phyloP scores from a whole-genome alignment of 164 flowering plant genomes.

The Magnolia changhungtana region DNA sequence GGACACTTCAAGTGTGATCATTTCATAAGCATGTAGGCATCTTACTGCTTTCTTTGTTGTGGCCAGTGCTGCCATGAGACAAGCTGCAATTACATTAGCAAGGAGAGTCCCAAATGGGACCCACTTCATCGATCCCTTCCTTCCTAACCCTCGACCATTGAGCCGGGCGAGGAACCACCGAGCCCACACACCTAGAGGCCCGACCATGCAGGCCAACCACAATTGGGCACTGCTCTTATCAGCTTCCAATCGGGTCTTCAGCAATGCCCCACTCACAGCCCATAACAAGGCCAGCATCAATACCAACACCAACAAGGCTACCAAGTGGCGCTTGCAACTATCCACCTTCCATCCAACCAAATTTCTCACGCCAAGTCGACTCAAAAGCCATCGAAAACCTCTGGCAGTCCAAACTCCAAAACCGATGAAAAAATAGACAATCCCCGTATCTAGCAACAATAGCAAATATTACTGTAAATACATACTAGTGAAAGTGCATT shows the following conservation, averaged over 20 bases:
- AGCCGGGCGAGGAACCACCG: conserved; percentile 82
- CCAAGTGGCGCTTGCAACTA: conserved; percentile 30
- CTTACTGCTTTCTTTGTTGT: conserved; percentile 58
- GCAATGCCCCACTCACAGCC: conserved; percentile 44
- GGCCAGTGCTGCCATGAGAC: conserved; percentile 77
- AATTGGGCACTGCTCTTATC: conserved; percentile 48
- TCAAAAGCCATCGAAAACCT: conserved; percentile 50
- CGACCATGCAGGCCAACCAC: conserved; percentile 84
- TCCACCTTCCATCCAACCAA: conserved; percentile 30
- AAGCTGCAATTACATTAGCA: conserved; percentile 85
- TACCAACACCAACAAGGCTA: conserved; percentile 34
- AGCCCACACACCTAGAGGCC: conserved; percentile 82
- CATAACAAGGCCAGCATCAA: conserved; percentile 39
- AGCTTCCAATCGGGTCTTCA: conserved; percentile 32
- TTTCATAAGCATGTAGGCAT: neutral
- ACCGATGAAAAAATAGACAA: conserved; percentile 52
- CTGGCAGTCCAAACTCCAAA: conserved; percentile 76
- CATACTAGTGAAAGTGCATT: neutral
- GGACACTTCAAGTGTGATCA: neutral
- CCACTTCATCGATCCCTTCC: conserved; percentile 53
- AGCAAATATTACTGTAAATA: neutral
- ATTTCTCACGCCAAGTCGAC: conserved; percentile 12
- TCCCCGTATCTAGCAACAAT: conserved; percentile 50
- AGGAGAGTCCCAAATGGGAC: conserved; percentile 82
- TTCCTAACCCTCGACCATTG: conserved; percentile 81